A percentile compares a stretch with the other conserved stretches of the same genome.
These are phyloP conservation scores for Zymoseptoria passerinii DNA, from an alignment of 2,329 filamentous ascomycete species.

Conservation along the genomic window DNA sequence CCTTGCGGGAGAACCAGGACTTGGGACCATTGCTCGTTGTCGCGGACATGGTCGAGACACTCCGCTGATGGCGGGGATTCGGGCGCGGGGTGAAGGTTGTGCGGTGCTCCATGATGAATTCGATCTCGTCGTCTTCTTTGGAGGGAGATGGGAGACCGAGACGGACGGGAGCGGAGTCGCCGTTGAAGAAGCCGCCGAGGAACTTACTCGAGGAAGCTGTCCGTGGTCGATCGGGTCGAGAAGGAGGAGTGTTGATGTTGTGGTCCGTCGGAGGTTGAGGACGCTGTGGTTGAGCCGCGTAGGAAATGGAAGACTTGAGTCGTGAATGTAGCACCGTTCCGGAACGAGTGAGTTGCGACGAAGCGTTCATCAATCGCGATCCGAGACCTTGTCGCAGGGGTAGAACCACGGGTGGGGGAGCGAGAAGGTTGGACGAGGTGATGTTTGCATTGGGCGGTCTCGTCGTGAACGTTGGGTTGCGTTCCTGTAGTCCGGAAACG, in stretches of 20 bases:
- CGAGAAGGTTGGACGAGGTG: neutral
- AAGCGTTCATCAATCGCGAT: neutral
- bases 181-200: constrained; percentile 28
- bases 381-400: neutral
- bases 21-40: constrained; percentile 8
- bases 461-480: neutral
- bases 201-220: constrained; percentile 8
- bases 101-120: constrained; percentile 31
- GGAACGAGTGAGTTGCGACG: neutral
- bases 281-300: neutral
- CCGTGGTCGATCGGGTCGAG: neutral
- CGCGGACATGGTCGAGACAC: constrained; percentile 4
- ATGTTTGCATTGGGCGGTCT: neutral
- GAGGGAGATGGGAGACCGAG: constrained; percentile 25
- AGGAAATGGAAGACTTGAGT: neutral
- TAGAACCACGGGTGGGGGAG: too few species aligned
- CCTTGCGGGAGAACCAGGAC: constrained; percentile 29
- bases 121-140: constrained; percentile 23
- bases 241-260: neutral
- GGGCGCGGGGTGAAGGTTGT: constrained; percentile 27
- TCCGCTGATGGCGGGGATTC: constrained; percentile 9
- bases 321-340: neutral
- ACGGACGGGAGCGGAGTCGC: constrained; percentile 28
- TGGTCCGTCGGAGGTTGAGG: neutral
- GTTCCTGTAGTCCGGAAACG: neutral